These are phyloP conservation scores for Gomphus bonarii DNA, from an alignment of 1,284 basidiomycete species.

Conservation along the genomic window DNA sequence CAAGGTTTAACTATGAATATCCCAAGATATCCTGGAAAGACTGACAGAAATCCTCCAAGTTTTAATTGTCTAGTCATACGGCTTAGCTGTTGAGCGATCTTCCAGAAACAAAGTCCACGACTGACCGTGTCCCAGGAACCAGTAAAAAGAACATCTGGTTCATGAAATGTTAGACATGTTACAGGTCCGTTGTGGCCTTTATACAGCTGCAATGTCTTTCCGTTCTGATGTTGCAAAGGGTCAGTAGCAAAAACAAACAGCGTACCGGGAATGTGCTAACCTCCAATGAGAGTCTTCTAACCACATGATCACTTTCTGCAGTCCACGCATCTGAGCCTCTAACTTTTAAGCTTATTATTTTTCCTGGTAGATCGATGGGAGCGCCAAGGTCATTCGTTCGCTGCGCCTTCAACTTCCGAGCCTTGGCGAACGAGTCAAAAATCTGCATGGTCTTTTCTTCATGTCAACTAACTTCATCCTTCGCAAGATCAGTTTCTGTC, in stretches of 20 bases:
- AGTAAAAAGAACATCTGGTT: slow-evolving; percentile 55
- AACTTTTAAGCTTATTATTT: slow-evolving; percentile 63
- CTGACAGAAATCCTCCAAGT: slow-evolving; percentile 63
- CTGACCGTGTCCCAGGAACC: slow-evolving; percentile 84
- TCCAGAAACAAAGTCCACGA: slow-evolving; percentile 1
- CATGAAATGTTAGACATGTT: slow-evolving; percentile 64
- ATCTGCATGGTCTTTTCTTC: slow-evolving; percentile 10
- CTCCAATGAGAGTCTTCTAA: slow-evolving; percentile 65
- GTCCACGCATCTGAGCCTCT: slow-evolving; percentile 65
- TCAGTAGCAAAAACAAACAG: slow-evolving; percentile 2
- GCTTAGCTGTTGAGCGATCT: not conserved
- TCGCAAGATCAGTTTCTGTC: slow-evolving; percentile 64
- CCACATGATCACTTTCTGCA: slow-evolving; percentile 73
- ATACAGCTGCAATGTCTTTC: slow-evolving; percentile 65
- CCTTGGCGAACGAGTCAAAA: slow-evolving; percentile 29
- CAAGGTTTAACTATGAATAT: slow-evolving; percentile 10
- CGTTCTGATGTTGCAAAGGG: slow-evolving; percentile 43
- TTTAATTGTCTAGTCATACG: slow-evolving; percentile 52
- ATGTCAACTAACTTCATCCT: slow-evolving; percentile 45
- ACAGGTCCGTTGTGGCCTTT: slow-evolving; percentile 82
- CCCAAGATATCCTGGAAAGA: not conserved
- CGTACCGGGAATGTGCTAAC: slow-evolving; percentile 30
- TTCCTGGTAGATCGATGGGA: slow-evolving; percentile 68
- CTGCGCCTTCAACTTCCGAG: slow-evolving; percentile 62
- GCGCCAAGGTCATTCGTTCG: slow-evolving; percentile 60